Conservation (phyloP, 2,329 filamentous ascomycete species). For the Paecilomyces fulvus region DNA sequence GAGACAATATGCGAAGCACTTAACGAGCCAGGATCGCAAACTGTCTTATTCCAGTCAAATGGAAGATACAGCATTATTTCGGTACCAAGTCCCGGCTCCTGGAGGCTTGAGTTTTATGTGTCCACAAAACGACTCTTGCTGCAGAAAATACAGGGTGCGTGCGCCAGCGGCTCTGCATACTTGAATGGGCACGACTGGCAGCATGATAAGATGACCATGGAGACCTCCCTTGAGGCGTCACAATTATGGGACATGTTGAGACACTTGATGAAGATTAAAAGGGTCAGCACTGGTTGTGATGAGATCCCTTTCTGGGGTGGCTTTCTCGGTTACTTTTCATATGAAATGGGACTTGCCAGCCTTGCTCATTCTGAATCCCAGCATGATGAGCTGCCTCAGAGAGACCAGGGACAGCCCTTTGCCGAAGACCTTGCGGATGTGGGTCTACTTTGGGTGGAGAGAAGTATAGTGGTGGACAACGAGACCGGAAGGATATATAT, state of each 20-base stretch:
- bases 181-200: not conserved
- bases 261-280: slow-evolving; percentile 33
- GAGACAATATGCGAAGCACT: slow-evolving; percentile 27
- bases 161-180: not conserved
- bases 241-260: slow-evolving; percentile 28
- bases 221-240: slow-evolving; percentile 13
- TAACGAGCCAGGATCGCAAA: slow-evolving; percentile 21
- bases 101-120: slow-evolving; percentile 29
- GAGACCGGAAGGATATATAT: slow-evolving; percentile 52
- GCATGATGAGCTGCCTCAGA: not conserved
- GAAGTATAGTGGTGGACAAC: slow-evolving; percentile 72
- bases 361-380: slow-evolving; percentile 40
- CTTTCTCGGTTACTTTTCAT: slow-evolving; percentile 75
- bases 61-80: slow-evolving; percentile 29
- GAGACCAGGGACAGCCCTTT: slow-evolving; percentile 18
- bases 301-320: slow-evolving; percentile 65
- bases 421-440: slow-evolving; percentile 54
- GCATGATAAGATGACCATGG: slow-evolving; percentile 1
- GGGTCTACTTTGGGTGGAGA: slow-evolving; percentile 66
- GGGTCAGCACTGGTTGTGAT: slow-evolving; percentile 23
- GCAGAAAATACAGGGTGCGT: slow-evolving; percentile 11
- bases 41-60: slow-evolving; percentile 39
- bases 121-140: slow-evolving; percentile 14
- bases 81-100: slow-evolving; percentile 24
- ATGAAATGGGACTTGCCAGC: slow-evolving; percentile 63